Conservation (phyloP, 805 yeast genomes). For the Schizosaccharomyces japonicus region DNA sequence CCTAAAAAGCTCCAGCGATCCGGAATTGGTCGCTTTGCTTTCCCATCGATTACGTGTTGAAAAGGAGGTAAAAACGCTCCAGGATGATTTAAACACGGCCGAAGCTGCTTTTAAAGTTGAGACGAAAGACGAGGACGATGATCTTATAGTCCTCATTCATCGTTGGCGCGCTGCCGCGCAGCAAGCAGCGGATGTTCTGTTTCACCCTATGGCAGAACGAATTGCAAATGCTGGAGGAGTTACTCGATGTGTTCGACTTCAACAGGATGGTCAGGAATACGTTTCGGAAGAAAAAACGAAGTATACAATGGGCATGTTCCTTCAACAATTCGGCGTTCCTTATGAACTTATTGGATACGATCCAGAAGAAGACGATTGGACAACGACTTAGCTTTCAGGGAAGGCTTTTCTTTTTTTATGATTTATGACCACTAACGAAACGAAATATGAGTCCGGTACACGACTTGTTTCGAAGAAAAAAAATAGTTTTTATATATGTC, state of each 20-base stretch:
- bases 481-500: no score
- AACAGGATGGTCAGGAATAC: not conserved
- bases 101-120: not conserved
- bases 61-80: not conserved
- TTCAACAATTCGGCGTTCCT: slow-evolving; percentile 1
- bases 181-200: not conserved
- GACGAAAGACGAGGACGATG: not conserved
- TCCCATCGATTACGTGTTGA: not conserved
- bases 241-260: not conserved
- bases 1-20: not conserved
- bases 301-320: slow-evolving; percentile 4
- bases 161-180: not conserved
- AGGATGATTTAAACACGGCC: not conserved
- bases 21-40: not conserved
- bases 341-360: not conserved
- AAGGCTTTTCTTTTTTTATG: no score
- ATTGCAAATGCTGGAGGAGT: not conserved
- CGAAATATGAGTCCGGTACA: no score
- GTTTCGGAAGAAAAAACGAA: not conserved
- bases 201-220: not conserved
- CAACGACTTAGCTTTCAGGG: no score
- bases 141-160: not conserved
- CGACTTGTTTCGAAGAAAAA: no score
- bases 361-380: not conserved
- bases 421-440: no score